phyloP scores from a whole-genome alignment of 768 basidiomycete genomes.

The Infundibulicybe gibba region DNA sequence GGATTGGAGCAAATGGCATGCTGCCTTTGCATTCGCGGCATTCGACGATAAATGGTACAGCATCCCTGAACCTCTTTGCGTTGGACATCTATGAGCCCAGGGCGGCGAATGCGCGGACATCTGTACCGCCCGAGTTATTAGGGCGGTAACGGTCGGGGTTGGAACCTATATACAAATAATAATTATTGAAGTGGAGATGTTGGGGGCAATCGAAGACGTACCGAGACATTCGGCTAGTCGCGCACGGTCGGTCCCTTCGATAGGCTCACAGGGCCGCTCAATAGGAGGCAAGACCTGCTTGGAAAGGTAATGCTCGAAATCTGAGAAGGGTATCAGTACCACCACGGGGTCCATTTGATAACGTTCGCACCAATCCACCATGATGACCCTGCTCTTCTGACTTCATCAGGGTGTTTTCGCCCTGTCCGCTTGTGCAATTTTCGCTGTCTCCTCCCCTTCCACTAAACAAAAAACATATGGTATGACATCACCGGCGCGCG shows the following conservation, averaged over 20 bases:
- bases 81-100: constrained; percentile 91
- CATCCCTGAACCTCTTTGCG: constrained; percentile 79
- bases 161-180: constrained; percentile 35
- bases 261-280: constrained; percentile 98
- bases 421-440: constrained; percentile 85
- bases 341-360: too few species aligned
- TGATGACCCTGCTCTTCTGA: constrained; percentile 91
- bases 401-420: too few species aligned
- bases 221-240: constrained; percentile 95
- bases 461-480: too few species aligned
- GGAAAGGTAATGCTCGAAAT: constrained; percentile 88
- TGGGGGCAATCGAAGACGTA: constrained; percentile 20
- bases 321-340: too few species aligned
- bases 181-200: neutral
- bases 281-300: constrained; percentile 92
- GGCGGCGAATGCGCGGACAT: constrained; percentile 69
- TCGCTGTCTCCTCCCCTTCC: too few species aligned
- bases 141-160: constrained; percentile 54
- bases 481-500: too few species aligned
- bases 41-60: constrained; percentile 64
- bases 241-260: constrained; percentile 91
- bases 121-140: constrained; percentile 31
- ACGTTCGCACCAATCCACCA: constrained; percentile 63
- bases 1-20: constrained; percentile 53
- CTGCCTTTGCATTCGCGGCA: constrained; percentile 73